Evolutionary conservation across 2,329 filamentous ascomycete species (phyloP), one percentile per base, ranked within the genome.

Genomic region (Cladosporium velox): DNA sequence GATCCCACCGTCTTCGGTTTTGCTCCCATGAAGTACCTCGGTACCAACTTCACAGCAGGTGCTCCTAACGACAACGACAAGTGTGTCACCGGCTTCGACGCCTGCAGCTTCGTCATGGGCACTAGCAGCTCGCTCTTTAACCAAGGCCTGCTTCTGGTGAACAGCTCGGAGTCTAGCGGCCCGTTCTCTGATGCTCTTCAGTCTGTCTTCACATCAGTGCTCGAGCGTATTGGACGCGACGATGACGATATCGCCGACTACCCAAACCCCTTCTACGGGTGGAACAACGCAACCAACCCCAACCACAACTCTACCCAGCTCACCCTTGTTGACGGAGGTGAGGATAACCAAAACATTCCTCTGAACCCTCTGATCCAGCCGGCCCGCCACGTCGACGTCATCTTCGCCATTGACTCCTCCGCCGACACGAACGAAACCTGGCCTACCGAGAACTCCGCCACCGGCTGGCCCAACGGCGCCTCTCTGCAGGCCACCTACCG

Each of bases 71-170:
- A 80, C 12, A 76, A 83, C 65, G 84, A 85, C 52, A 76, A 79
- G 32, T 97, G 93, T 74, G 84, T 96, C 18, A 82, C 85, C 8
- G 93, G 93, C 0, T 93, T 93, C 69, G 93, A 97, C 78, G 93
- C 93, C 72, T 86, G 86, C 28, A 91, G 91, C 7, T 97, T 87
- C 74, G 82, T 96, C 30, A 92, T 96, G 87, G 93, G 93, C 60
- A 96, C 93, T 0, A 92, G 90, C 26, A 92, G 89, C 1, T 90
- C 91, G 0, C 83, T 97, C 1, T 97, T 97, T 84, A 97, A 96
- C 79, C 83, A 88, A 72, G 86, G 91, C 72, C 79, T 96, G 21
- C 82, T 93, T 3, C 79, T 87, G 12, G 81, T 94, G 65, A 85
- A 91, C 69, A 77, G 76, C 41, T 72, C 76, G 6, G 73, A 77